phyloP scores from a whole-genome alignment of 1,284 basidiomycete species.

The Ustilago lituana region DNA sequence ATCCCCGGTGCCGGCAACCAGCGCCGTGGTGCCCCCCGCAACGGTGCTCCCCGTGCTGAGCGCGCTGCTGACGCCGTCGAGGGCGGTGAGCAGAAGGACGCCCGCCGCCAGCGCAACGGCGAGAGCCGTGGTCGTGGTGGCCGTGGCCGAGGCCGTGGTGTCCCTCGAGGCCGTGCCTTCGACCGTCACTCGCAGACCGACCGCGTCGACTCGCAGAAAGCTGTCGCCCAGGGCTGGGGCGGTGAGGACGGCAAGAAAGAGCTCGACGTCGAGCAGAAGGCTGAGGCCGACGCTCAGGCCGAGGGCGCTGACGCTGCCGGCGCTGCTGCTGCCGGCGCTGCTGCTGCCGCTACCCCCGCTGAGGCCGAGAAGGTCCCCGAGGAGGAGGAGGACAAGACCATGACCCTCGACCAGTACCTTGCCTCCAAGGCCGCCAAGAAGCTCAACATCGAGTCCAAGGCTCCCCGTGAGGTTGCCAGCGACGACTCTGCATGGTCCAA shows the following conservation, averaged over 20 bases:
- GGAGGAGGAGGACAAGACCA: conserved; percentile 93
- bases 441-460: conserved; percentile 55
- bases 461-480: conserved; percentile 44
- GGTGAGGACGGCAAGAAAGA: conserved; percentile 83
- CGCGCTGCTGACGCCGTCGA: conserved; percentile 40
- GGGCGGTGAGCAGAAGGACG: conserved; percentile 48
- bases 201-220: conserved; percentile 84
- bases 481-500: conserved; percentile 57
- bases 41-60: conserved; percentile 48
- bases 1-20: conserved; percentile 60
- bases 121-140: conserved; percentile 68
- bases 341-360: conserved; percentile 56
- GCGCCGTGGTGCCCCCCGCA: conserved; percentile 47
- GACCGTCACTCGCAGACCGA: conserved; percentile 86
- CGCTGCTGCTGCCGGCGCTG: no score
- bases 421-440: conserved; percentile 74
- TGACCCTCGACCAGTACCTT: conserved; percentile 82
- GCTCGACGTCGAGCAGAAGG: conserved; percentile 79
- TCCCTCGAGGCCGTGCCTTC: conserved; percentile 75
- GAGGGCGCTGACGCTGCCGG: conserved; percentile 60
- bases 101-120: conserved; percentile 35
- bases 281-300: conserved; percentile 66
- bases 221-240: conserved; percentile 89
- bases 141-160: conserved; percentile 71
- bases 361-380: conserved; percentile 67